Percentiles rank a stretch among this genome's conserved stretches.
phyloP scores from a whole-genome alignment of 192 early-diverging fungal genomes.

The Ramicandelaber brevisporus region DNA sequence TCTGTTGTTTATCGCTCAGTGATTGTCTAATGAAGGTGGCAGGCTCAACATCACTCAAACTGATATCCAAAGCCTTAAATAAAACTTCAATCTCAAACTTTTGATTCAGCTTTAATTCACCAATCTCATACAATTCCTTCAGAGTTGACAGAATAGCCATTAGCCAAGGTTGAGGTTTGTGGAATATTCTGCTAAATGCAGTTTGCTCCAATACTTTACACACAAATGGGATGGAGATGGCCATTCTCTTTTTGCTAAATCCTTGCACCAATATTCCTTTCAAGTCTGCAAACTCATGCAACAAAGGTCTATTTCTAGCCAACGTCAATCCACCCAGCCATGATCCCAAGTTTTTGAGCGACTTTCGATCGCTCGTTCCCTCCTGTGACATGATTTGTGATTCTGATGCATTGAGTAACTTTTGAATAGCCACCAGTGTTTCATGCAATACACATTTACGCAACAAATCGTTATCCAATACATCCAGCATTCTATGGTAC shows the following conservation, averaged over 20 bases:
- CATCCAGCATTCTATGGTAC: slow-evolving; percentile 65
- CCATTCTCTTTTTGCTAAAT: slow-evolving; percentile 56
- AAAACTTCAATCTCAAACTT: slow-evolving; percentile 98
- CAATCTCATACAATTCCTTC: slow-evolving; percentile 78
- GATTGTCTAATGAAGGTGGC: too few species aligned
- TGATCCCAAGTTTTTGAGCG: slow-evolving; percentile 87
- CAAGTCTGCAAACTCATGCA: slow-evolving; percentile 83
- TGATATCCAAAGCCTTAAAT: slow-evolving; percentile 69
- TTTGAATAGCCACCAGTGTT: slow-evolving; percentile 64
- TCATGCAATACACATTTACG: slow-evolving; percentile 59
- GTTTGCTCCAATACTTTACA: slow-evolving; percentile 92
- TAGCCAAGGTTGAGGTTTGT: slow-evolving; percentile 91
- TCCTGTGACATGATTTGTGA: slow-evolving; percentile 73
- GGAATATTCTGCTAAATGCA: slow-evolving; percentile 61
- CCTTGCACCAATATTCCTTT: slow-evolving; percentile 89
- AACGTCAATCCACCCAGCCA: slow-evolving; percentile 97
- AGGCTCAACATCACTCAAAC: slow-evolving; percentile 37
- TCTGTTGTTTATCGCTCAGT: too few species aligned
- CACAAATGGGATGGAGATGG: slow-evolving; percentile 93
- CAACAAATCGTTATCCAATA: slow-evolving; percentile 37
- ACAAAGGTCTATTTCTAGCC: slow-evolving; percentile 82
- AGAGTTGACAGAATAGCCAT: slow-evolving; percentile 83
- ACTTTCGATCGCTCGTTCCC: slow-evolving; percentile 64
- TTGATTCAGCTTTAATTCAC: slow-evolving; percentile 79
- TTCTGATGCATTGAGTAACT: slow-evolving; percentile 79